Base-by-base conservation (phyloP, 306 rosid genomes). In the Dalbergia oliveri region DNA sequence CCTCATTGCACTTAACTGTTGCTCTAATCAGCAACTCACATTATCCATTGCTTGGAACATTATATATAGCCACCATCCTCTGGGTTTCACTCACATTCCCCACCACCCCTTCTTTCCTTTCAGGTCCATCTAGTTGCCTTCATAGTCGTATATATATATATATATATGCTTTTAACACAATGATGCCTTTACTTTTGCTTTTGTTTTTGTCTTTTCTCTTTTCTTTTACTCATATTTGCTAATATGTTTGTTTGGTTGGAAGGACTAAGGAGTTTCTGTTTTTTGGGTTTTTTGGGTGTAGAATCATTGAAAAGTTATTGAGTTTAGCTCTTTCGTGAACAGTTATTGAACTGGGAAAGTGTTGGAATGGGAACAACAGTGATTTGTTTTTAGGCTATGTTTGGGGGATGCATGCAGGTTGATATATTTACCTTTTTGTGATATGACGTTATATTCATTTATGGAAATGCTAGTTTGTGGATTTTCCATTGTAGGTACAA, bases 121-220 rank as follows among this genome's bases (percentile, higher is more conserved):
- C 80, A 85, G 82, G 87, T 79, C 45, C 63, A 60, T 16, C 43
- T 69, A 10, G 8, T 44, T 4, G 63, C 49, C 70, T 53, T 66
- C 83, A 50, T 76, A 13, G 9, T 18, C 33, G 14, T 47, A 3
- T 35, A 35, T 35, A 35, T 35, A 37, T 37, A 37, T 37, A 49
- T 49, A 49, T 49, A 4, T 14, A 4, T 31, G 4, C 47, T 31
- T 34, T 37, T 11, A 50, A 12, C 57, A 37, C 14, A n/a, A 12
- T 23, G 31, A 61, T 59, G 9, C 10, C 35, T 19, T 9, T 31
- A 8, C 9, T 68, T 16, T 47, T 3, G 11, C 21, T 8, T n/a
- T 45, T 4, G 4, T 5, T 14, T 4, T 45, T 33, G 0, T 4
- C n/a, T 12, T 5, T 10, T 23, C 35, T 1, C 0, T 49, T 39